These are phyloP conservation scores for Coemansia sp. DNA, from an alignment of 192 early-diverging fungal genomes.

Conservation along the genomic window DNA sequence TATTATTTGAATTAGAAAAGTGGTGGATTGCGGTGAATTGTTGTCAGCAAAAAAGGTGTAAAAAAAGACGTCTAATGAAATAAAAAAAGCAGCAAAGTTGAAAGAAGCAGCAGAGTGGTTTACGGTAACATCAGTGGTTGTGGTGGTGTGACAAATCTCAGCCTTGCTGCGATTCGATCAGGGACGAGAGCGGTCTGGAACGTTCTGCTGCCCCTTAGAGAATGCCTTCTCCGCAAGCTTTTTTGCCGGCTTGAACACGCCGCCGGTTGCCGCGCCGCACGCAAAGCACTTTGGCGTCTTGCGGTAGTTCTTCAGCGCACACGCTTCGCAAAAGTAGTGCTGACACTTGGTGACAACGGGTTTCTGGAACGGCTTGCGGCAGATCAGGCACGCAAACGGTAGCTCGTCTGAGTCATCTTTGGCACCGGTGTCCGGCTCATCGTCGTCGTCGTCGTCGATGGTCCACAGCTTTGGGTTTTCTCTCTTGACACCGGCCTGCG, in stretches of 20 bases:
- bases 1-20: too few relatives aligned
- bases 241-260: slow-evolving; percentile 82
- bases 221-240: slow-evolving; percentile 56
- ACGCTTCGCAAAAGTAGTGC: slow-evolving; percentile 97
- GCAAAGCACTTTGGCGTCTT: slow-evolving; percentile 90
- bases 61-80: too few relatives aligned
- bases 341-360: slow-evolving; percentile 90
- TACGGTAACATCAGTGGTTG: too few relatives aligned
- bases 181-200: neutral
- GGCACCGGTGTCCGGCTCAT: slow-evolving; percentile 41
- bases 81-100: too few relatives aligned
- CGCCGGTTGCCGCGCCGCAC: slow-evolving; percentile 80
- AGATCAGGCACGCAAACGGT: slow-evolving; percentile 96
- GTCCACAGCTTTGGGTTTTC: slow-evolving; percentile 56
- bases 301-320: slow-evolving; percentile 80
- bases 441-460: slow-evolving; percentile 35
- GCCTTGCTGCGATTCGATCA: neutral
- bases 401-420: slow-evolving; percentile 76
- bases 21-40: too few relatives aligned
- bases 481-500: slow-evolving; percentile 63
- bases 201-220: too few relatives aligned
- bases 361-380: slow-evolving; percentile 80
- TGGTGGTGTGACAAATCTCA: slow-evolving; percentile 1
- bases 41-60: too few relatives aligned
- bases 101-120: too few relatives aligned